phyloP scores from a whole-genome alignment of 139 green algal species.

The Coelastrella sp. region DNA sequence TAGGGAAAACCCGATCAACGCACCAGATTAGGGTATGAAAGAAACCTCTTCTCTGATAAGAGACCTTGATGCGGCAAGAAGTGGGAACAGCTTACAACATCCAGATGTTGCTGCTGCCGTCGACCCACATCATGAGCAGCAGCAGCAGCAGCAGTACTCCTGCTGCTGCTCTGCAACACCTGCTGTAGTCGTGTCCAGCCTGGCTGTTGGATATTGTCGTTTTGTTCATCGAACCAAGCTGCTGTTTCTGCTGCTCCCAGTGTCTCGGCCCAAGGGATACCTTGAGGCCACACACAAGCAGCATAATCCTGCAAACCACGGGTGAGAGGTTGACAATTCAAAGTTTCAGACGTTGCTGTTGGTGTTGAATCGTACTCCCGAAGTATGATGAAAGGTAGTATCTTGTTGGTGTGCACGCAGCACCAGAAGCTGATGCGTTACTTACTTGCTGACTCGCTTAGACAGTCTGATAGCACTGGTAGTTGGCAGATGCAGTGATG shows the following conservation, averaged over 20 bases:
- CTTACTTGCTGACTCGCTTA: too few species aligned
- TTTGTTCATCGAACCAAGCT: slow-evolving; percentile 60
- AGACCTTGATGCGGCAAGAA: slow-evolving; percentile 80
- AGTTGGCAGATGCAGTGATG: not conserved
- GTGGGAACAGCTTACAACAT: slow-evolving; percentile 77
- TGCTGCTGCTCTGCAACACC: not conserved
- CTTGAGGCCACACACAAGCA: slow-evolving; percentile 57
- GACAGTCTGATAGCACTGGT: not conserved
- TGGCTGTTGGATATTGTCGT: slow-evolving; percentile 46
- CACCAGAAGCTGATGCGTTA: too few species aligned
- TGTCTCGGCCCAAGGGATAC: slow-evolving; percentile 16
- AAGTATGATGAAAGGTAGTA: too few species aligned
- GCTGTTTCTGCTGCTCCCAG: slow-evolving; percentile 48
- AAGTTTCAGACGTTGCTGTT: too few species aligned
- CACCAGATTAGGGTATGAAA: slow-evolving; percentile 81
- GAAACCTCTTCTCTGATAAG: slow-evolving; percentile 86
- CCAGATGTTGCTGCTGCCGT: not conserved
- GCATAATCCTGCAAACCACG: slow-evolving; percentile 55
- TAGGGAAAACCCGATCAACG: too few species aligned
- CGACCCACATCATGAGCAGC: not conserved
- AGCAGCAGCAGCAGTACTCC: not conserved
- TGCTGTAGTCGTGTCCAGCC: slow-evolving; percentile 19
- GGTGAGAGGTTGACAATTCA: not conserved
- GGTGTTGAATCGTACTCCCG: too few species aligned
- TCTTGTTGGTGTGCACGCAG: too few species aligned